Conservation (phyloP, 495 filamentous ascomycete genomes). For the Penicillium goetzii region DNA sequence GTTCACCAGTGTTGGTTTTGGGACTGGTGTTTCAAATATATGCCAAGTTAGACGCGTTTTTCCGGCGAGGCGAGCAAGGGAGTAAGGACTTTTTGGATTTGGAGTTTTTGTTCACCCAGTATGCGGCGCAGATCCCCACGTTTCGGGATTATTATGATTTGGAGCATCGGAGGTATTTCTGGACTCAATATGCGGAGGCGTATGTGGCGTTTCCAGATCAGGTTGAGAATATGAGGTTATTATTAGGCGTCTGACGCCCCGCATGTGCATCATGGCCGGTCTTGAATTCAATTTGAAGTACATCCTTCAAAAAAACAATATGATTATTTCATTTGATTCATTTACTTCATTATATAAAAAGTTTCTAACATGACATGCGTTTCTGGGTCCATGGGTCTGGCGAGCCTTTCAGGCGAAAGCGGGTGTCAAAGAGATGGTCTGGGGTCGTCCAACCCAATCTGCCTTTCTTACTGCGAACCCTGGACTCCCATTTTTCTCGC, state of each 20-base stretch:
- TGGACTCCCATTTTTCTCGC: slow-evolving; percentile 34
- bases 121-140: slow-evolving; percentile 26
- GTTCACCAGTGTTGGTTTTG: slow-evolving; percentile 26
- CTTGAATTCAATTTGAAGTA: background rate
- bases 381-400: slow-evolving; percentile 38
- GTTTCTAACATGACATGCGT: slow-evolving; percentile 27
- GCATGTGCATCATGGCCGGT: background rate
- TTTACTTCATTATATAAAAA: slow-evolving; percentile 18
- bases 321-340: slow-evolving; percentile 7
- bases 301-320: background rate
- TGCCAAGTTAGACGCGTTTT: slow-evolving; percentile 29
- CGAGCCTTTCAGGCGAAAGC: slow-evolving; percentile 33
- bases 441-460: slow-evolving; percentile 36
- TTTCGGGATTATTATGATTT: slow-evolving; percentile 26
- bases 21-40: slow-evolving; percentile 30
- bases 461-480: slow-evolving; percentile 33
- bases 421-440: slow-evolving; percentile 32
- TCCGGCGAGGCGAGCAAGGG: slow-evolving; percentile 25
- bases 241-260: slow-evolving; percentile 22
- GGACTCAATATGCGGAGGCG: slow-evolving; percentile 25
- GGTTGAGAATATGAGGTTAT: slow-evolving; percentile 26
- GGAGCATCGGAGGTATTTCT: slow-evolving; percentile 27
- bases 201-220: slow-evolving; percentile 29
- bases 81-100: slow-evolving; percentile 32
- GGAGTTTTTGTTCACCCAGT: slow-evolving; percentile 29